Base-by-base conservation (phyloP, 345 rosid genomes). In the Xanthoceras sorbifolium region DNA sequence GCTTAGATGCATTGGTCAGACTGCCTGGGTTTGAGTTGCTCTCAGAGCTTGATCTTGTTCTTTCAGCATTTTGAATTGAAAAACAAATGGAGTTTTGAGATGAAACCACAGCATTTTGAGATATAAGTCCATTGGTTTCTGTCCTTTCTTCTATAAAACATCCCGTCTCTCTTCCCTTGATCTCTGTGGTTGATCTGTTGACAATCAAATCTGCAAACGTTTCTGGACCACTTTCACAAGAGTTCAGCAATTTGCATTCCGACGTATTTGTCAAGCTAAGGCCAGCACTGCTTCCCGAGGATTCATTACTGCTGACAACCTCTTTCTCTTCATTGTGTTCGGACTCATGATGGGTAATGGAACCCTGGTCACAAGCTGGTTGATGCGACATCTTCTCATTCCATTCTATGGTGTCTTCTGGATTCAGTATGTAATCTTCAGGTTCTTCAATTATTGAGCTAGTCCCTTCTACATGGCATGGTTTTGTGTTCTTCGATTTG, bases 101-200 rank as follows among this genome's bases (percentile, higher is more conserved):
- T 80, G 96, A 86, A 75, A 84, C 17, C 22, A 72, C 85, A 20
- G 97, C 90, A 78, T 83, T 91, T 74, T 88, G 95, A 76, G 88
- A 87, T 64, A 89, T 88, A 71, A 83, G 9, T 32, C 50, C 74
- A 25, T 59, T 62, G 40, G 65, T 74, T 72, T 77, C 64, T 57
- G 50, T 77, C 59, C 42, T 76, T 32, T 78, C 81, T 74, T 60
- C 82, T 62, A 46, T 67, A 25, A 40, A 64, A 76, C 55, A 65
- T 18, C 36, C 69, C 32, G 73, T 63, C 69, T 63, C 72, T 23
- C 48, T 73, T 67, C 76, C 77, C 9, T 22, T 26, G 29, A 32
- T 85, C 71, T 82, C 88, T 36, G 46, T 74, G 77, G 80, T 82
- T 72, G 82, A 80, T 76, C 69, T 79, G 44, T 82, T 78, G 57